These are phyloP conservation scores for Spergularia bocconei DNA, from an alignment of 148 eudicot genomes.

Conservation along the genomic window DNA sequence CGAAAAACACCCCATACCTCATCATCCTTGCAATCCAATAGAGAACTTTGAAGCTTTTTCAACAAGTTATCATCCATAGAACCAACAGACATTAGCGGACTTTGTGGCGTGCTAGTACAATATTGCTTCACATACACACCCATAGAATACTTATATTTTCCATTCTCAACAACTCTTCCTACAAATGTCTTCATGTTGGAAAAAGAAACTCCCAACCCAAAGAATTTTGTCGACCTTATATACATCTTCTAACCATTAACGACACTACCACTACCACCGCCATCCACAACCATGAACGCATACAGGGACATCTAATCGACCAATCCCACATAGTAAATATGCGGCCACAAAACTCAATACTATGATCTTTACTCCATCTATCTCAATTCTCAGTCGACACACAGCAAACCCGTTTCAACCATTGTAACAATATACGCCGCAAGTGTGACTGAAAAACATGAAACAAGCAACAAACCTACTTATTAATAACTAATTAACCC, in stretches of 20 bases:
- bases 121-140: slow-evolving; percentile 7
- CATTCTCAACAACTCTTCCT: slow-evolving; percentile 14
- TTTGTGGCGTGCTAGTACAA: slow-evolving; percentile 28
- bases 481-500: no score
- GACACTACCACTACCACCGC: neutral
- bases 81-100: slow-evolving; percentile 26
- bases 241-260: slow-evolving; percentile 16
- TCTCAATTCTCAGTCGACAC: no score
- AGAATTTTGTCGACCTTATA: slow-evolving; percentile 13
- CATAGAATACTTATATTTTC: slow-evolving; percentile 12
- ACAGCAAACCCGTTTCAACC: no score
- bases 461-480: no score
- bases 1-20: slow-evolving; percentile 64
- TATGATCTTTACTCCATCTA: no score
- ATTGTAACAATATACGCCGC: no score
- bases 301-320: neutral
- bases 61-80: slow-evolving; percentile 35
- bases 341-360: no score
- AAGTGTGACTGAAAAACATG: no score
- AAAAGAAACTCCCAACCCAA: slow-evolving; percentile 12
- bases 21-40: slow-evolving; percentile 52
- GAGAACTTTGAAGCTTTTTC: slow-evolving; percentile 45
- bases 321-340: neutral
- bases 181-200: slow-evolving; percentile 18
- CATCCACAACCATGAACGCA: slow-evolving; percentile 18